Base-by-base conservation (phyloP, 169 alveolate genomes). In the Besnoitia besnoiti region DNA sequence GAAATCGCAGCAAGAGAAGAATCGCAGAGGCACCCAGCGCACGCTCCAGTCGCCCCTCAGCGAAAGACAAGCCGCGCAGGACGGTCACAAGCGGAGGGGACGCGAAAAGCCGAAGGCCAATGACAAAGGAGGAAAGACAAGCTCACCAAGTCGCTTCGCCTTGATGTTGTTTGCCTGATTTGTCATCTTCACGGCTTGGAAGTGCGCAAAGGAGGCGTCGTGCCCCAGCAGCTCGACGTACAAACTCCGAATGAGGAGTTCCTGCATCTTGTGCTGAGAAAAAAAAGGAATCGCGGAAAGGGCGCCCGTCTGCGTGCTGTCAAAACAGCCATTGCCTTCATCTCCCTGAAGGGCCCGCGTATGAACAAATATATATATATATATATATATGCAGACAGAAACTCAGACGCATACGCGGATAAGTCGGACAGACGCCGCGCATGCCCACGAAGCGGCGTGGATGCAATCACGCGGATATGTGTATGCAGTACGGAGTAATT, bases 201-300 rank as follows among this genome's bases (percentile, higher is more conserved):
- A 97, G 90, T 98, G 98, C 24, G 98, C 97, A 93, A 98, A 97
- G 44, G 98, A 90, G 42, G 99, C 99, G 92, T 98, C 99, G 94
- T 98, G 99, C 16, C 99, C 99, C 21, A 98, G 96, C 99, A 98
- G 97, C 95, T 98, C 99, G 24, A 97, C 97, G 94, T 98, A 98
- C 50, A 98, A 96, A 35, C 99, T 98, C 90, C 99, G 96, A 12
- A 98, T 96, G 84, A 98, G 92, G 84, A 77, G 75, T 91, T 94
- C 96, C 47, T 92, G 92, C 96, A 94, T 94, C 73, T 47, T 51
- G 59, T 92, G 62, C 94, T 73, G 94, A 88, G 62, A 77, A 37
- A 19, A 85, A 46, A 80, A 84, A 88, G 47, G 7, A 21, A 37
- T n/a, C 37, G 10, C 30, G 35, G 76, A n/a, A n/a, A n/a, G n/a